phyloP scores from a whole-genome alignment of 1,284 basidiomycete genomes.

The Heterobasidion annosum region DNA sequence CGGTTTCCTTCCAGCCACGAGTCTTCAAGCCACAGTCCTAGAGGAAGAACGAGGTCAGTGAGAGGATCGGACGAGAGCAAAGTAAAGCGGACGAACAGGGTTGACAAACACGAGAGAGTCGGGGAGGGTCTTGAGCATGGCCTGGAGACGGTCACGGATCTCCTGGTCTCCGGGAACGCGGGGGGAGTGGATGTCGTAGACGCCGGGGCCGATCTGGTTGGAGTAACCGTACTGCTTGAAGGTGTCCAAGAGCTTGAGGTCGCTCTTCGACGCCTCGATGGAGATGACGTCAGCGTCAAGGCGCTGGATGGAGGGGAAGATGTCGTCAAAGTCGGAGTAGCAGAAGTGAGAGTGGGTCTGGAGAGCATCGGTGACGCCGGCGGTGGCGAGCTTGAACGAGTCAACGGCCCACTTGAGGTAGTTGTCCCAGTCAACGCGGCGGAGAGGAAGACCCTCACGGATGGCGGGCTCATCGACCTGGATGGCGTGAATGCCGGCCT shows the following conservation, averaged over 20 bases:
- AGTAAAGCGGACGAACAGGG: slow-evolving; percentile 58
- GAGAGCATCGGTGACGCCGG: slow-evolving; percentile 85
- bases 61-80: background rate
- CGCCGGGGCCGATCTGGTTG: slow-evolving; percentile 97
- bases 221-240: slow-evolving; percentile 97
- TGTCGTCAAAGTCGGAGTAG: slow-evolving; percentile 95
- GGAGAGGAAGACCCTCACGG: slow-evolving; percentile 96
- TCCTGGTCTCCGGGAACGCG: slow-evolving; percentile 93
- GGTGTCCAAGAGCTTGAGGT: slow-evolving; percentile 94
- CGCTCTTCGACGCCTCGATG: slow-evolving; percentile 96
- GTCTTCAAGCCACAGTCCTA: slow-evolving; percentile 86
- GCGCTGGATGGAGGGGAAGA: slow-evolving; percentile 96
- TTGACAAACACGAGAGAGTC: slow-evolving; percentile 85
- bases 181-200: slow-evolving; percentile 99
- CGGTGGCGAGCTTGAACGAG: slow-evolving; percentile 94
- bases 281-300: slow-evolving; percentile 99
- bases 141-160: slow-evolving; percentile 88
- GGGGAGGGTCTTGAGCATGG: slow-evolving; percentile 78
- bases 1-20: slow-evolving; percentile 95
- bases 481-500: slow-evolving; percentile 95
- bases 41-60: slow-evolving; percentile 7
- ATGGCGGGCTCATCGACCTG: slow-evolving; percentile 99
- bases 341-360: slow-evolving; percentile 99
- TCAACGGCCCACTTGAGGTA: slow-evolving; percentile 97
- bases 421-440: slow-evolving; percentile 88